These are phyloP conservation scores for Populus davidiana DNA, from an alignment of 345 rosid species.

Conservation along the genomic window DNA sequence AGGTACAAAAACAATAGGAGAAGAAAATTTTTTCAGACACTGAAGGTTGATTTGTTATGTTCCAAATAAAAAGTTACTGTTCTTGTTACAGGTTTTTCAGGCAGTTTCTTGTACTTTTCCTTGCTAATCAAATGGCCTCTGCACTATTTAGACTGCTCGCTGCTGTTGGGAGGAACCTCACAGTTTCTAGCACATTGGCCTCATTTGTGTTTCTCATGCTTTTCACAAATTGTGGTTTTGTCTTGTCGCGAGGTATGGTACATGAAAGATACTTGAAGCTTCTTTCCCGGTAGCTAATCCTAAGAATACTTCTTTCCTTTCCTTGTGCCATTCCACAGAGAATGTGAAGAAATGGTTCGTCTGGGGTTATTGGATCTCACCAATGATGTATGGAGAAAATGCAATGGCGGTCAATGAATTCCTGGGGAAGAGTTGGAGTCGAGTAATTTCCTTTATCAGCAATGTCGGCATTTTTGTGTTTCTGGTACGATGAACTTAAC, in stretches of 20 bases:
- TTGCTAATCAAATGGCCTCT: conserved; percentile 59
- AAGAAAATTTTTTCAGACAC: too few species aligned
- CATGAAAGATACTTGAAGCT: background rate
- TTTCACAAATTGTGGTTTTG: conserved; percentile 58
- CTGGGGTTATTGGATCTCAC: conserved; percentile 83
- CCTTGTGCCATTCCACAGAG: conserved; percentile 29
- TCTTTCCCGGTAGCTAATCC: too few species aligned
- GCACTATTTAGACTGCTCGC: conserved; percentile 58
- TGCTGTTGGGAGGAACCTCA: conserved; percentile 56
- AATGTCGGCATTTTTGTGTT: background rate
- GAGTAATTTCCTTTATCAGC: conserved; percentile 23
- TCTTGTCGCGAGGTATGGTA: conserved; percentile 54
- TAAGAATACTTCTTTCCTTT: background rate
- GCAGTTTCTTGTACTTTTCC: conserved; percentile 58
- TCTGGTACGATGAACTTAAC: background rate
- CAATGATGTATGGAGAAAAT: conserved; percentile 75
- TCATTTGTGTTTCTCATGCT: conserved; percentile 44
- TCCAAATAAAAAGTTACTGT: too few species aligned
- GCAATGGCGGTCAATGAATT: conserved; percentile 64
- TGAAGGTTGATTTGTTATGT: too few species aligned
- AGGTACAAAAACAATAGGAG: conserved; percentile 40
- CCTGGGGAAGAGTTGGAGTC: conserved; percentile 62
- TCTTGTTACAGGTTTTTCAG: conserved; percentile 45
- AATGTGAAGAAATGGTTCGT: conserved; percentile 80
- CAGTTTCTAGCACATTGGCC: conserved; percentile 59